Percentiles rank a stretch among this genome's conserved stretches.
These are phyloP conservation scores for Rhodomyrtus psidioides DNA, from an alignment of 441 rosid species.

Conservation along the genomic window DNA sequence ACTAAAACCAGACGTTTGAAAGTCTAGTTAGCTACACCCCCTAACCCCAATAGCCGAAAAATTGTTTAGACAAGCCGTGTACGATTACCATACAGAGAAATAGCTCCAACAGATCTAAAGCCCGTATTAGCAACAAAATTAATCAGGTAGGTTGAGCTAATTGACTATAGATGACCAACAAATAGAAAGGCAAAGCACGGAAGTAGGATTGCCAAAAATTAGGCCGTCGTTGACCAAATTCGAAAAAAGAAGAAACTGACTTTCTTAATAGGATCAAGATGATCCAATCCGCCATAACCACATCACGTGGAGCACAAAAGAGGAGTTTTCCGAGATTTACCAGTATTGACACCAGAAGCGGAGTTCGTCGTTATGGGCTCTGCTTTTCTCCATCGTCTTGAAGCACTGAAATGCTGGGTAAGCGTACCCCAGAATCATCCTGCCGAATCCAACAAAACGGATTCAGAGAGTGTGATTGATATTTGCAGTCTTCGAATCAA, in stretches of 20 bases:
- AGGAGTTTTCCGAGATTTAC: background rate
- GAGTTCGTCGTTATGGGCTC: constrained; percentile 1
- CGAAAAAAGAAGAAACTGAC: background rate
- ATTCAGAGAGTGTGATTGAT: background rate
- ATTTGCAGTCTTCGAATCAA: background rate
- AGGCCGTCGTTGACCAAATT: background rate
- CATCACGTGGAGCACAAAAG: background rate
- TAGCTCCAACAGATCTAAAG: background rate
- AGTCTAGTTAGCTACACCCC: background rate
- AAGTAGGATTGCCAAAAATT: background rate
- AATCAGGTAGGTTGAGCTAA: background rate
- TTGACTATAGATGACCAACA: background rate
- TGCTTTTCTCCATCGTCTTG: constrained; percentile 4
- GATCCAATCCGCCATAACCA: background rate
- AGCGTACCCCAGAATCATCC: constrained; percentile 8
- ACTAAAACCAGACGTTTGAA: background rate
- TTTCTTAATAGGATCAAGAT: background rate
- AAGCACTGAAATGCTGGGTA: constrained; percentile 14
- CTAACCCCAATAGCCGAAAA: background rate
- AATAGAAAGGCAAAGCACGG: background rate
- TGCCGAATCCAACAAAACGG: background rate
- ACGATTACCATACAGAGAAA: background rate
- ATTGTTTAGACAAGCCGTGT: background rate
- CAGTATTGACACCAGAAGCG: constrained; percentile 17
- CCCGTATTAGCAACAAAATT: background rate